Evolutionary conservation across 2,329 filamentous ascomycete genomes (phyloP).

Genomic region (Calonectria pseudoturangicola): DNA sequence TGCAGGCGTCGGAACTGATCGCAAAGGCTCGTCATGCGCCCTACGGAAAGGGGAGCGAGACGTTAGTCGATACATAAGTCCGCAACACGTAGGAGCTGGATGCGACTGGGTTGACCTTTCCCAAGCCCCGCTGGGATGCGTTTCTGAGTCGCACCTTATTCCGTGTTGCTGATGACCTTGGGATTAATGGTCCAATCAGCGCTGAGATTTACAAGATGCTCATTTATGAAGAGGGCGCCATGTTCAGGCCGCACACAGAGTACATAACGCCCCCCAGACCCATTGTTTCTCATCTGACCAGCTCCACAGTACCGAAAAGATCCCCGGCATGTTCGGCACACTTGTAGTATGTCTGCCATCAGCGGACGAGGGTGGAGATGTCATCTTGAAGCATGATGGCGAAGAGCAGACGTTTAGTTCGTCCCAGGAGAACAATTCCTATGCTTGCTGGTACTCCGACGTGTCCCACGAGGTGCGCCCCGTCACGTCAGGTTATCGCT

Average conservation of each 20-base stretch:
- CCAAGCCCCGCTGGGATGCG: slow-evolving; percentile 47
- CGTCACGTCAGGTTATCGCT: slow-evolving; percentile 67
- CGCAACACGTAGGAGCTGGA: slow-evolving; percentile 67
- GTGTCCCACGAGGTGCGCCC: slow-evolving; percentile 70
- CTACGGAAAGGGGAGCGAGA: slow-evolving; percentile 62
- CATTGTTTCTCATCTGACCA: too few relatives aligned
- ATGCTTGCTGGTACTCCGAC: slow-evolving; percentile 68
- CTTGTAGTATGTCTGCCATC: slow-evolving; percentile 70
- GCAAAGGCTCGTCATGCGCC: slow-evolving; percentile 54
- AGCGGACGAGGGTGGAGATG: slow-evolving; percentile 66
- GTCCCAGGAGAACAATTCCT: slow-evolving; percentile 48
- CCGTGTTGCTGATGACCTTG: slow-evolving; percentile 59
- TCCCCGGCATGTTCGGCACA: slow-evolving; percentile 69
- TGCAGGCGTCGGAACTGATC: background rate
- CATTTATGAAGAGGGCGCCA: slow-evolving; percentile 69
- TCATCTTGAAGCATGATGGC: slow-evolving; percentile 63
- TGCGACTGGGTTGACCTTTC: slow-evolving; percentile 61
- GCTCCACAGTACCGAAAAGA: slow-evolving; percentile 63
- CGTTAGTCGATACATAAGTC: slow-evolving; percentile 62
- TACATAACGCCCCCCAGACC: slow-evolving; percentile 36
- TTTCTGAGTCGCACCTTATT: too few relatives aligned
- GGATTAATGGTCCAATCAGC: slow-evolving; percentile 54
- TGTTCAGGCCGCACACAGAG: slow-evolving; percentile 69
- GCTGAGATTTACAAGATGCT: slow-evolving; percentile 68
- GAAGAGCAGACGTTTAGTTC: slow-evolving; percentile 58